Evolutionary conservation across 73 alveolate genomes (phyloP), one percentile per base, ranked within the genome.

Genomic region (Paramecium pentaurelia): DNA sequence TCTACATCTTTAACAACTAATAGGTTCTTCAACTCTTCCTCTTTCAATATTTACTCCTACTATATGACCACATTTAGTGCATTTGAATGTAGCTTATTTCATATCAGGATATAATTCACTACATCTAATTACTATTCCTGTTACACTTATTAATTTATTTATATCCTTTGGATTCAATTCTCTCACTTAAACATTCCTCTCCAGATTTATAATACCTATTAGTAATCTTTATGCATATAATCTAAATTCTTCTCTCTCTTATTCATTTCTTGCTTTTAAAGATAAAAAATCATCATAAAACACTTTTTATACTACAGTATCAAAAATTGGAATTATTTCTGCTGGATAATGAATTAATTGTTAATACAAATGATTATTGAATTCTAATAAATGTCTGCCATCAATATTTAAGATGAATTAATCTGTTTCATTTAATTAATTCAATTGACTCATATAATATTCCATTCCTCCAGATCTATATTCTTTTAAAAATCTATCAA

Each of bases 41-140:
- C 98, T 95, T 71, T 93, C 96, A 40, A 96, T 90, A 75, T 94
- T 86, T 51, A 93, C 96, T 51, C 92, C 93, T 38, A 95, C 96
- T 27, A 20, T 73, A 77, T 94, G 95, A 18, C 93, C 95, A 80
- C 99, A 98, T 32, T 95, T 97, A 14, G 99, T 95, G 92, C 99
- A 99, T 93, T 97, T 95, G 93, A 99, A 99, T 64, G 95, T 94
- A 4, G 99, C 99, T 10, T 96, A 98, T 73, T 94, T 92, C 99
- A 96, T 97, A 92, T 95, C 99, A 2, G 99, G 99, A 44, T 97
- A 96, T 49, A 98, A 92, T 86, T 98, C 99, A 25, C 99, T 95
- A 73, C 97, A 92, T 64, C 99, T 96, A 70, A 98, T 99, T 45
- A 99, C 99, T 14, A 99, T 97, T 59, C 99, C 99, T 58, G 94